Evolutionary conservation across 169 alveolate species (phyloP), one percentile per base, ranked within the genome.

Genomic region (Eimeria maxima): DNA sequence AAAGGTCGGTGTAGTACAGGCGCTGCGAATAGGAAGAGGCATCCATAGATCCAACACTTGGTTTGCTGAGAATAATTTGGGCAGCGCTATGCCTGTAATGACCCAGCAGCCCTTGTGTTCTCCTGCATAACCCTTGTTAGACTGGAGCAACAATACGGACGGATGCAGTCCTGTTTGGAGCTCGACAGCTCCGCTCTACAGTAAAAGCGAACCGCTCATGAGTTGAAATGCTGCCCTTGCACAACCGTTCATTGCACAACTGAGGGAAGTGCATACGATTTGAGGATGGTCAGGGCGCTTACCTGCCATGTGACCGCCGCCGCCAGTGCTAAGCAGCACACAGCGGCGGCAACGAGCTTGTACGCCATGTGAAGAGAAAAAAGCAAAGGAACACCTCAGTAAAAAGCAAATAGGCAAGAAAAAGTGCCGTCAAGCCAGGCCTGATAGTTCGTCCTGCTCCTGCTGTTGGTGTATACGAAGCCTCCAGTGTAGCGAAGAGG

Each of bases 271-370:
- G 44, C 24, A 53, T 24, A 4, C 73, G 29, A 53, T 3, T 33
- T 33, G 38, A 50, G 18, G 50, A 42, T 42, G 20, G n/a, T 5
- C 7, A 44, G 47, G n/a, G 20, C 22, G 71, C 90, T 81, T 45
- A 81, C 90, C 69, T 65, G 90, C 90, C 71, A 50, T 24, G 50
- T 73, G 16, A 22, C 44, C 3, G 90, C 90, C n/a, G 90, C 90
- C 22, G 45, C 69, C 45, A 81, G 71, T 45, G 90, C 90, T 65
- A 81, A 4, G 47, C 71, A 81, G 71, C 73, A 81, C 47, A 53
- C 90, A 45, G 53, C 90, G 71, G 29, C 24, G 44, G 90, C 47
- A 11, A 53, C n/a, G 73, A 50, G 50, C 45, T 81, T 81, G 42
- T 69, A 11, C 20, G 71, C 90, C 90, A 81, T 81, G 73, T 42